A percentile compares a stretch with the other conserved stretches of the same genome.
Evolutionary conservation across 345 rosid species (phyloP).

Genomic region (Cardamine chenopodiifolia): DNA sequence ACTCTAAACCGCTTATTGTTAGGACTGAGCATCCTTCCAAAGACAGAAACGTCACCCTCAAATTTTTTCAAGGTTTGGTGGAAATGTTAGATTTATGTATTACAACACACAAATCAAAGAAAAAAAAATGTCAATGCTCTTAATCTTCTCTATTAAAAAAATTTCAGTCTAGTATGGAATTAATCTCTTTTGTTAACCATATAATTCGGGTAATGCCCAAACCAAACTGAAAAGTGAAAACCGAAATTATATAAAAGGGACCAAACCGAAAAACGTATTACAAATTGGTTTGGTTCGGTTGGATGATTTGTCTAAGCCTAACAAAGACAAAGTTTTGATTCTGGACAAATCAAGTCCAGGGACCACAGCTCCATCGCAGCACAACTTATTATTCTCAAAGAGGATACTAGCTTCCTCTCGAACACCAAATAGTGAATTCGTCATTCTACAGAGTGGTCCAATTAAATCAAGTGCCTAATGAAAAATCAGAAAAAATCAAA

Average conservation of each 20-base stretch:
- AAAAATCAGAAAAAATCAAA: conserved; percentile 16
- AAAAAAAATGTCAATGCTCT: too few species aligned
- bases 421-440: conserved; percentile 79
- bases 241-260: neutral
- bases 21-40: too few species aligned
- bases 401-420: conserved; percentile 82
- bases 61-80: too few species aligned
- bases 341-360: neutral
- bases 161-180: too few species aligned
- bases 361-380: neutral
- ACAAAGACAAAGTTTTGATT: neutral
- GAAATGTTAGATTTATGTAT: too few species aligned
- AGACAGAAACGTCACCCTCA: too few species aligned
- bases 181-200: too few species aligned
- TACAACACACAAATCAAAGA: too few species aligned
- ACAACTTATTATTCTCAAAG: conserved; percentile 44
- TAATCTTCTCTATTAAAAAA: too few species aligned
- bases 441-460: conserved; percentile 77
- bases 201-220: neutral
- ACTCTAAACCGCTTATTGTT: too few species aligned
- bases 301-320: neutral
- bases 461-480: conserved; percentile 85
- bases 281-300: too few species aligned
- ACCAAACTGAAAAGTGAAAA: neutral
- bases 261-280: too few species aligned